These are phyloP conservation scores for Eucalyptus pumila DNA, from an alignment of 345 rosid genomes.

Conservation along the genomic window DNA sequence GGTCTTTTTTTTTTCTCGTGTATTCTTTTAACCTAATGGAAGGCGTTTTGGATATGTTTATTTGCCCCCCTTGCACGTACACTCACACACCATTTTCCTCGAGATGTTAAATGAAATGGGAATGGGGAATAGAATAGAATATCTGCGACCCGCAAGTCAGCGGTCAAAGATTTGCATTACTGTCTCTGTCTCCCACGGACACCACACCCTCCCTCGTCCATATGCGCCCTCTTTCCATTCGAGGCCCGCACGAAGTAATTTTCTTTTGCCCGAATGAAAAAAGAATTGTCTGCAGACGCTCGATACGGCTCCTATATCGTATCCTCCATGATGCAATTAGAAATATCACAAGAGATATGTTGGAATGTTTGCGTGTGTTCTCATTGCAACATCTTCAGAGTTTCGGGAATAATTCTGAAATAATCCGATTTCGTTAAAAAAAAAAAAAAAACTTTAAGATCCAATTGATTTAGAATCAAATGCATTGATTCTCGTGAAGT, in stretches of 20 bases:
- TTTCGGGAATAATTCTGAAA: neutral
- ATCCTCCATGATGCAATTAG: neutral
- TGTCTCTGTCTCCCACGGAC: constrained; percentile 42
- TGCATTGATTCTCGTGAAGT: neutral
- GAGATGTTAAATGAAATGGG: constrained; percentile 24
- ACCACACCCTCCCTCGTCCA: neutral
- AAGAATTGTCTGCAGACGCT: neutral
- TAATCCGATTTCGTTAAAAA: neutral
- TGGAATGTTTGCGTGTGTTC: neutral
- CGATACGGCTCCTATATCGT: neutral
- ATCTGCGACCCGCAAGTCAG: constrained; percentile 13
- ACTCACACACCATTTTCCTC: constrained; percentile 4
- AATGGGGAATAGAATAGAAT: neutral
- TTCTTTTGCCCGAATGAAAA: neutral
- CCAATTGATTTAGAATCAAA: neutral
- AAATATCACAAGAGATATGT: neutral
- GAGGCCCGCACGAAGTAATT: neutral
- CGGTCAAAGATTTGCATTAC: constrained; percentile 64
- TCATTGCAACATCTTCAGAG: neutral
- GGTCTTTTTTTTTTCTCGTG: neutral
- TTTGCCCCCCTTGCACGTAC: neutral
- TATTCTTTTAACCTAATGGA: neutral
- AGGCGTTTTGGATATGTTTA: neutral
- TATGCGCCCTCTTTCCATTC: neutral
- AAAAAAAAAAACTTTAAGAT: neutral